Base-by-base conservation (phyloP, 2,329 filamentous ascomycete genomes). In the Penicillium sp. region DNA sequence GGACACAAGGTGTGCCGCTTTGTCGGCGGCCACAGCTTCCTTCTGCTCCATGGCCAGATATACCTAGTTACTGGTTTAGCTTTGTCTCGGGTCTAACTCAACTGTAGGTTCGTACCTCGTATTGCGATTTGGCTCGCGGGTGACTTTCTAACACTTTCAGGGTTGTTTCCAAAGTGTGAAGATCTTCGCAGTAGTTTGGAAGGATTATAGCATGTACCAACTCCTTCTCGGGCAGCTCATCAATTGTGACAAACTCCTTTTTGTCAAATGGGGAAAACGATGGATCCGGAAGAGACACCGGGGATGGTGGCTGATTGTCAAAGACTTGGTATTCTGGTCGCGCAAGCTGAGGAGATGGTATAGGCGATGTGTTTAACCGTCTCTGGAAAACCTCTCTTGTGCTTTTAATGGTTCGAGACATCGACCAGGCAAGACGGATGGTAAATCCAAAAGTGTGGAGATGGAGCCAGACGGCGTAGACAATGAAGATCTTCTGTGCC, bases 171-270 rank as follows among this genome's bases (percentile, higher is more conserved):
- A 90, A 74, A 0, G 84, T 88, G 51, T 87, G 84, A 50, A 85
- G 74, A 50, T 89, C 86, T 68, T 90, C 87, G 69, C 88, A 88
- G 74, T 90, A 90, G 64, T 89, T 89, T 15, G 87, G 87, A 36
- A 90, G 78, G 56, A 90, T 77, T 55, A 90, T 87, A 12, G 83
- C 84, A 65, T 89, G 85, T 24, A 88, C 72, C 49, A 87, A 70
- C 44, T 69, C 64, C 20, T 74, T 73, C 33, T 78, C 73, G 30
- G 81, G 78, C 24, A 71, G 59, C 36, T 83, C 80, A 7, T 77
- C 62, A 47, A 84, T 80, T 48, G 78, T 80, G 24, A 78, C 75
- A 59, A 84, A 78, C 67, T 78, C 80, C 4, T 59, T 26, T n/a
- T 66, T 58, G 26, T 55, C 46, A 24, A 46, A 41, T 8, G 44